phyloP scores from a whole-genome alignment of 805 yeast species.

The Saturnispora mendoncae region DNA sequence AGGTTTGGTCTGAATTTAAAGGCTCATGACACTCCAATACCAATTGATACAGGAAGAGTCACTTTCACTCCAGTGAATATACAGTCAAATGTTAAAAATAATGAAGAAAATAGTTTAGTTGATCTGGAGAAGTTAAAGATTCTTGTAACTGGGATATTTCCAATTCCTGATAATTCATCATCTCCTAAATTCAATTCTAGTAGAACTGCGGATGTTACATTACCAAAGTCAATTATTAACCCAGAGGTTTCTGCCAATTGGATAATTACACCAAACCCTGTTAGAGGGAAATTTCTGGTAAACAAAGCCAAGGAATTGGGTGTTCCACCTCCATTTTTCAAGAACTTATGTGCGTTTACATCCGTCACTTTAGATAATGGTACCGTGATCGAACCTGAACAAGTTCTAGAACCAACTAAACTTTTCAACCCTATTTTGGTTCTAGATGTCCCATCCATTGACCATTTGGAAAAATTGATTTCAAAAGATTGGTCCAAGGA shows the following conservation, averaged over 20 bases:
- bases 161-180: slow-evolving; percentile 12
- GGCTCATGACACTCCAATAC: slow-evolving; percentile 14
- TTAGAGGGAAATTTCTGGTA: slow-evolving; percentile 69
- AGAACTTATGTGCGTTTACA: slow-evolving; percentile 51
- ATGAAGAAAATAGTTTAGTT: not conserved
- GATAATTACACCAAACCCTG: slow-evolving; percentile 55
- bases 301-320: slow-evolving; percentile 60
- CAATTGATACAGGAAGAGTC: slow-evolving; percentile 13
- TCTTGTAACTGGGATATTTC: slow-evolving; percentile 20
- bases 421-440: slow-evolving; percentile 52
- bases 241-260: slow-evolving; percentile 47
- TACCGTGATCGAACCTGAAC: slow-evolving; percentile 47
- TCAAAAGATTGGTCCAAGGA: slow-evolving; percentile 18
- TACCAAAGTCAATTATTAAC: slow-evolving; percentile 22
- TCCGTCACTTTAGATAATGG: slow-evolving; percentile 54
- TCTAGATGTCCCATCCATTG: slow-evolving; percentile 58
- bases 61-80: slow-evolving; percentile 20
- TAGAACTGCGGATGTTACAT: slow-evolving; percentile 17
- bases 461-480: slow-evolving; percentile 33
- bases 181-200: slow-evolving; percentile 12
- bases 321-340: slow-evolving; percentile 53
- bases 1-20: slow-evolving; percentile 56
- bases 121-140: slow-evolving; percentile 9
- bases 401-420: slow-evolving; percentile 61
- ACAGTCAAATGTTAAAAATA: slow-evolving; percentile 1